These are phyloP conservation scores for Lagenidium sp. DNA, from an alignment of 352 stramenopile species.

Conservation along the genomic window DNA sequence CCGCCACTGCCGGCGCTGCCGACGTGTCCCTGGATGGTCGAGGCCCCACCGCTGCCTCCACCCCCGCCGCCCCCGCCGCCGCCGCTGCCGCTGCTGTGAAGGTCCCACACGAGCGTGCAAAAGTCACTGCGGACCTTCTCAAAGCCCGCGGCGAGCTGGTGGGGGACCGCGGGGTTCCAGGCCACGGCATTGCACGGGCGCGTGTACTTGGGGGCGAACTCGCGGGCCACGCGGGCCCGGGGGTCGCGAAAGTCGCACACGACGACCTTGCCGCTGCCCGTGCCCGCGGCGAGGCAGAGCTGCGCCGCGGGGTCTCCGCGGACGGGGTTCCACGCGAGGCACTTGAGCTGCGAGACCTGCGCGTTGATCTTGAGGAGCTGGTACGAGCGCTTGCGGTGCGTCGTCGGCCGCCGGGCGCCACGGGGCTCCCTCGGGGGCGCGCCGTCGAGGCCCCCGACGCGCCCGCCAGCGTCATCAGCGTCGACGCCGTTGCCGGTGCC, in stretches of 20 bases:
- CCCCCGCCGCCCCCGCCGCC: slow-evolving; percentile 14
- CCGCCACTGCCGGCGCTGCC: no score
- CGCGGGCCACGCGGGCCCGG: slow-evolving; percentile 45
- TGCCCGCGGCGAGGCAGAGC: slow-evolving; percentile 67
- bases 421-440: no score
- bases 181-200: slow-evolving; percentile 76
- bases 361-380: slow-evolving; percentile 64
- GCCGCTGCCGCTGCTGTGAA: slow-evolving; percentile 33
- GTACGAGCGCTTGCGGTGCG: slow-evolving; percentile 79
- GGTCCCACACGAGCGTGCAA: slow-evolving; percentile 80
- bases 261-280: slow-evolving; percentile 71
- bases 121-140: slow-evolving; percentile 84
- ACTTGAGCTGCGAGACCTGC: slow-evolving; percentile 55
- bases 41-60: not conserved
- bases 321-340: slow-evolving; percentile 79
- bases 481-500: no score
- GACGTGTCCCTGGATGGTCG: not conserved
- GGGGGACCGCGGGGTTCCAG: slow-evolving; percentile 68
- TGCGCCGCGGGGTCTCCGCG: slow-evolving; percentile 54
- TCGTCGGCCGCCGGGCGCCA: slow-evolving; percentile 15
- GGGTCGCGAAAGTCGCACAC: slow-evolving; percentile 76
- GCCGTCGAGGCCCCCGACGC: slow-evolving; percentile 10
- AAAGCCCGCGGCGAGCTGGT: slow-evolving; percentile 75
- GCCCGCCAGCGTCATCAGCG: slow-evolving; percentile 7
- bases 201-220: slow-evolving; percentile 77